Percentiles rank a stretch among this genome's conserved stretches.
These are phyloP conservation scores for Scheffersomyces quercinus DNA, from an alignment of 1,139 yeast species.

Conservation along the genomic window DNA sequence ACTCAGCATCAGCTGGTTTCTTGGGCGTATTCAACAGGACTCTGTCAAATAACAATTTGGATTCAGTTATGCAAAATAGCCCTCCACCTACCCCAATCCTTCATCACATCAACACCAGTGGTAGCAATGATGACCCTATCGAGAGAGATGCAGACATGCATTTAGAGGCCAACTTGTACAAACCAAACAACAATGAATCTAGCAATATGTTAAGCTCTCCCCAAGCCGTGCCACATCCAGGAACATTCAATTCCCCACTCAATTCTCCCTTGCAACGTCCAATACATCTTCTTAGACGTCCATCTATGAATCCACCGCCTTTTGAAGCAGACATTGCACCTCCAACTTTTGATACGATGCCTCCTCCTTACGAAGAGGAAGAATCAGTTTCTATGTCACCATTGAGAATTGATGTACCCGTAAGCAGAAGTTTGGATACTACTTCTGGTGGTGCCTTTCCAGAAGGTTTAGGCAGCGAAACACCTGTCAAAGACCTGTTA, in stretches of 20 bases:
- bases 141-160: constrained; percentile 47
- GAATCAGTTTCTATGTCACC: constrained; percentile 34
- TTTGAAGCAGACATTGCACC: constrained; percentile 36
- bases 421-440: background rate
- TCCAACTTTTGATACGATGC: constrained; percentile 27
- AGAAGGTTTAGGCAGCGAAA: constrained; percentile 5
- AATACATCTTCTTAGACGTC: constrained; percentile 35
- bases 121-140: constrained; percentile 38
- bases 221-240: constrained; percentile 56
- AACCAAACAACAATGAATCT: constrained; percentile 46
- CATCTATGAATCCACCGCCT: constrained; percentile 45
- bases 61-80: constrained; percentile 4
- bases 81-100: constrained; percentile 14
- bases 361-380: constrained; percentile 42
- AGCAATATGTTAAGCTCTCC: constrained; percentile 46
- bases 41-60: constrained; percentile 6
- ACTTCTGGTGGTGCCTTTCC: no score
- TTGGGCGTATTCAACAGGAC: constrained; percentile 5
- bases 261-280: constrained; percentile 35
- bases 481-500: constrained; percentile 24
- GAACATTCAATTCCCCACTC: constrained; percentile 38
- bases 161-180: constrained; percentile 60
- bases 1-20: constrained; percentile 1
- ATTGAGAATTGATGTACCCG: constrained; percentile 20
- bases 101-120: constrained; percentile 28